Evolutionary conservation across 208 protist genomes (phyloP).

Genomic region (Vickermania ingenoplastis): DNA sequence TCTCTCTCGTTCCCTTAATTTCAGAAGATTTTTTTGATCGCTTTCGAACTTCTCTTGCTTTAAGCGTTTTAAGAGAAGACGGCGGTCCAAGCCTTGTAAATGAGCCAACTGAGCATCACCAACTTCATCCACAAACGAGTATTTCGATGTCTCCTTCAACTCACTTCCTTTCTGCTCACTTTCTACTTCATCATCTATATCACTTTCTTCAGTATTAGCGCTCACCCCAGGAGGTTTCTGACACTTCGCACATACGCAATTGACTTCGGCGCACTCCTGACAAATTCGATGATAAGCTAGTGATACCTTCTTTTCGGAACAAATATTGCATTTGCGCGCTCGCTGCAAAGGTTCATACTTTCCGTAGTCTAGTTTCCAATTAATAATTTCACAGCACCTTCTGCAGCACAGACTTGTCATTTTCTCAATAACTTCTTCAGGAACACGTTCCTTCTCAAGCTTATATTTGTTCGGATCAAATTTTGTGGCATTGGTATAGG

Average conservation of each 20-base stretch:
- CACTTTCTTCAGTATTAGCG: conserved; percentile 2
- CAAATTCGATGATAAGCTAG: conserved; percentile 81
- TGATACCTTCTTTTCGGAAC: conserved; percentile 37
- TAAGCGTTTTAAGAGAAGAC: conserved; percentile 31
- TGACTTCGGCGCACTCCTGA: conserved; percentile 36
- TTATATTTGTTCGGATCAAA: conserved; percentile 78
- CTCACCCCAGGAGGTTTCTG: conserved; percentile 31
- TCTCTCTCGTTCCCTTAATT: conserved; percentile 1
- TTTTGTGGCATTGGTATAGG: conserved; percentile 61
- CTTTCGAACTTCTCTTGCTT: conserved; percentile 9
- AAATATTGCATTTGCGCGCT: conserved; percentile 59
- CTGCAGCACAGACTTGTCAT: conserved; percentile 78
- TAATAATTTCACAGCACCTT: conserved; percentile 78
- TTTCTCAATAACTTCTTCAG: conserved; percentile 13
- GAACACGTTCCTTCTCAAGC: conserved; percentile 51
- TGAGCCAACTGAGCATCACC: conserved; percentile 27
- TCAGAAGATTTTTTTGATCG: conserved; percentile 20
- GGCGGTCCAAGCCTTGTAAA: conserved; percentile 44
- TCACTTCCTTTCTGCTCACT: conserved; percentile 8
- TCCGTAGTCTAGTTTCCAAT: conserved; percentile 85
- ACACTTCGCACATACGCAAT: conserved; percentile 71
- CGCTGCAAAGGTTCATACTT: conserved; percentile 62
- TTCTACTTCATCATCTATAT: conserved; percentile 1
- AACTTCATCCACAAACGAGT: conserved; percentile 49
- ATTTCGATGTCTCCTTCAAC: conserved; percentile 16